Conservation (phyloP, 1,284 basidiomycete species). For the Schizophyllum amplum region DNA sequence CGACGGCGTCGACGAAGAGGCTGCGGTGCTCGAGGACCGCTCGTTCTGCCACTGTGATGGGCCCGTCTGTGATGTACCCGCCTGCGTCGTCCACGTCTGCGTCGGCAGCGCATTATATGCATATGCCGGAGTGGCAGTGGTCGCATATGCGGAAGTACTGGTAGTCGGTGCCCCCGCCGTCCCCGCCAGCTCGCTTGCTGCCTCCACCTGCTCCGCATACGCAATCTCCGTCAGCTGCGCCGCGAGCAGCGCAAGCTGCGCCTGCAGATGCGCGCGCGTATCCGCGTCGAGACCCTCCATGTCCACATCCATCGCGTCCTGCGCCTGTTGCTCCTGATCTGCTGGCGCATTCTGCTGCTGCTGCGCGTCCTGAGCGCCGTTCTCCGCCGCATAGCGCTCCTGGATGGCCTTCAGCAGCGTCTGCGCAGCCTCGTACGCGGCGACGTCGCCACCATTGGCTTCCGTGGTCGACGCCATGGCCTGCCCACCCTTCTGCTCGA, state of each 20-base stretch:
- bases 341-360: constrained; percentile 5
- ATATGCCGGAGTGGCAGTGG: too few relatives aligned
- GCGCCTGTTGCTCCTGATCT: constrained; percentile 1
- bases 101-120: neutral
- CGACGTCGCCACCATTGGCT: constrained; percentile 27
- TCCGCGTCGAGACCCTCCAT: constrained; percentile 1
- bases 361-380: constrained; percentile 24
- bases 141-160: neutral
- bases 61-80: too few relatives aligned
- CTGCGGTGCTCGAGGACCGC: too few relatives aligned
- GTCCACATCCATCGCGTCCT: constrained; percentile 1
- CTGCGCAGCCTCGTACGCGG: constrained; percentile 68
- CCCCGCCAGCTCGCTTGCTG: constrained; percentile 1
- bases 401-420: constrained; percentile 63
- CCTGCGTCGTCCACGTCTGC: too few relatives aligned
- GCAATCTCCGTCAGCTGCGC: constrained; percentile 22
- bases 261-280: constrained; percentile 41
- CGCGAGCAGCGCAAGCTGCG: constrained; percentile 21
- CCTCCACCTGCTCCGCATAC: constrained; percentile 13
- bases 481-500: constrained; percentile 12
- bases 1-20: too few relatives aligned
- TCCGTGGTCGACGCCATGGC: constrained; percentile 18
- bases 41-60: too few relatives aligned
- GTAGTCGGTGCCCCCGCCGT: neutral
- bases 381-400: neutral